Percentiles rank a stretch among this genome's conserved stretches.
phyloP scores from a whole-genome alignment of 352 stramenopile genomes.

The Globisporangium nagaii region DNA sequence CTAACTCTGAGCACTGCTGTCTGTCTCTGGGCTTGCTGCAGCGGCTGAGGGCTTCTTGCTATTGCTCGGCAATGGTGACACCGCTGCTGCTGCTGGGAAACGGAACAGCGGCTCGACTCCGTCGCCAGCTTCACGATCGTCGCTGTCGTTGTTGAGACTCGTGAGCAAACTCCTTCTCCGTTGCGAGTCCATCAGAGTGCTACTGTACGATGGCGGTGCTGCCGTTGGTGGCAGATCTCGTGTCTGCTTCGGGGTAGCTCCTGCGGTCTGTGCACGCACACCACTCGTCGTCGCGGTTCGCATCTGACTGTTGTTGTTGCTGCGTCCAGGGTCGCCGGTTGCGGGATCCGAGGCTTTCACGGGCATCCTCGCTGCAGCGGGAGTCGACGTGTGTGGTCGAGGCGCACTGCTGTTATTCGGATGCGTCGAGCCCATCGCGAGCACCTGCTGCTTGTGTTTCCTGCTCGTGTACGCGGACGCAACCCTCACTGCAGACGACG shows the following conservation, averaged over 20 bases:
- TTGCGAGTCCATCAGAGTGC: not conserved
- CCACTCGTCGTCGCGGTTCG: constrained; percentile 5
- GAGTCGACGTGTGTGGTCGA: constrained; percentile 18
- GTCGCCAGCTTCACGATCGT: too few relatives aligned
- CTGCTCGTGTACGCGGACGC: constrained; percentile 19
- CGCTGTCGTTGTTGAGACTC: not conserved
- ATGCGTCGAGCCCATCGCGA: constrained; percentile 17
- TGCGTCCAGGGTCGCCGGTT: not conserved
- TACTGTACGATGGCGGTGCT: not conserved
- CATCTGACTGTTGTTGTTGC: constrained; percentile 1
- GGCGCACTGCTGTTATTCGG: not conserved
- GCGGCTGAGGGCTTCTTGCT: too few relatives aligned
- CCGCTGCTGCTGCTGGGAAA: constrained; percentile 11
- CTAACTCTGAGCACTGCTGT: too few relatives aligned
- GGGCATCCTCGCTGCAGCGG: not conserved
- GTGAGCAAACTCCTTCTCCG: not conserved
- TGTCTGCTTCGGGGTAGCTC: constrained; percentile 6
- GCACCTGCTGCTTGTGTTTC: constrained; percentile 44
- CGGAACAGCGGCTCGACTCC: constrained; percentile 19
- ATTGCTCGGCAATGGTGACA: too few relatives aligned
- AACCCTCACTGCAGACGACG: constrained; percentile 14
- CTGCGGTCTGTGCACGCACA: constrained; percentile 23
- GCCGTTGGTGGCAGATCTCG: not conserved
- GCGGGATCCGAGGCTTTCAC: not conserved
- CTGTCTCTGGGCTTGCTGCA: not conserved